phyloP scores from a whole-genome alignment of 768 basidiomycete species.

The Russula dissimulans region DNA sequence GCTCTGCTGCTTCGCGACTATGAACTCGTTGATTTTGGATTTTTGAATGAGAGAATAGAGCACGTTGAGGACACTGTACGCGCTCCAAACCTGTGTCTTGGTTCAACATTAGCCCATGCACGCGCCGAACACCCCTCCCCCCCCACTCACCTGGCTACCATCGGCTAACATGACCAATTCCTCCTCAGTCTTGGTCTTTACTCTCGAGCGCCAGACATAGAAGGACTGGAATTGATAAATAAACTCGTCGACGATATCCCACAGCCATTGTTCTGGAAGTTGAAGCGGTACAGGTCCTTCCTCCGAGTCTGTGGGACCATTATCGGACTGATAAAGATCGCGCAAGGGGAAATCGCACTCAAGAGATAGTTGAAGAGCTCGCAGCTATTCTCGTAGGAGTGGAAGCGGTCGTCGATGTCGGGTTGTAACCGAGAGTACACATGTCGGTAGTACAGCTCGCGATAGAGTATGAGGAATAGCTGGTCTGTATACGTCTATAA shows the following conservation, averaged over 20 bases:
- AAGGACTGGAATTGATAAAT: slow-evolving; percentile 99
- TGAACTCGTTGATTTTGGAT: slow-evolving; percentile 88
- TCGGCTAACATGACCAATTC: slow-evolving; percentile 78
- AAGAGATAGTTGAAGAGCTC: slow-evolving; percentile 96
- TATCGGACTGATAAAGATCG: neutral
- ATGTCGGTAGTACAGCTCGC: slow-evolving; percentile 91
- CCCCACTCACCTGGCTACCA: slow-evolving; percentile 42
- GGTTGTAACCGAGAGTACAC: slow-evolving; percentile 93
- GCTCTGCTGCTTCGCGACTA: slow-evolving; percentile 71
- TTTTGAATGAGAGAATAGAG: slow-evolving; percentile 98
- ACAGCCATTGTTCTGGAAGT: slow-evolving; percentile 95
- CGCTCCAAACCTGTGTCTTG: slow-evolving; percentile 78
- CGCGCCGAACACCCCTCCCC: neutral
- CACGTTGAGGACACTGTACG: slow-evolving; percentile 96
- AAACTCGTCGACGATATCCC: slow-evolving; percentile 96
- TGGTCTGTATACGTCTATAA: slow-evolving; percentile 45
- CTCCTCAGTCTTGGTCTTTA: slow-evolving; percentile 80
- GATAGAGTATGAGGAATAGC: slow-evolving; percentile 93
- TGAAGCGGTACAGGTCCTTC: slow-evolving; percentile 90
- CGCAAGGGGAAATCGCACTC: slow-evolving; percentile 43
- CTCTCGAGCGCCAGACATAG: slow-evolving; percentile 82
- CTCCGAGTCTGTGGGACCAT: slow-evolving; percentile 51
- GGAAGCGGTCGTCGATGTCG: slow-evolving; percentile 95
- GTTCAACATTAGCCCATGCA: neutral
- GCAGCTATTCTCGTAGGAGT: slow-evolving; percentile 97